Base-by-base conservation (phyloP, 352 stramenopile species). In the Globisporangium polare region DNA sequence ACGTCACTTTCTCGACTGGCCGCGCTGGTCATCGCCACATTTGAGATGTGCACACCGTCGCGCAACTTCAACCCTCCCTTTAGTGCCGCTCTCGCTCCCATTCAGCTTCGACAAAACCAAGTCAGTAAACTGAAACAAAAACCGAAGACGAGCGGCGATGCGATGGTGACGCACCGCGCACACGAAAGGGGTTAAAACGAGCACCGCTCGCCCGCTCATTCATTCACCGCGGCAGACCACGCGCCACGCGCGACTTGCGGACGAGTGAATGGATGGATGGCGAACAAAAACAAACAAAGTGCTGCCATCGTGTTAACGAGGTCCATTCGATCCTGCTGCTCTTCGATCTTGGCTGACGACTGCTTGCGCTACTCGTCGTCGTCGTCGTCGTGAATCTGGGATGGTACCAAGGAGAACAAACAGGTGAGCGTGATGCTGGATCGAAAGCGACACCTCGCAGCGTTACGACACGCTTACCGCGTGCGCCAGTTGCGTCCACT, bases 401-500 rank as follows among this genome's bases (percentile, higher is more conserved):
- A 9, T 1, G 15, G 31, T 12, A 17, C 7, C n/a, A 27, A 33
- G 15, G 3, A 18, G 5, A 45, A 5, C 9, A 58, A 45, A 27
- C 15, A 42, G 15, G 18, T 17, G 7, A 27, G n/a, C 51, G 12
- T 53, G 24, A 29, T n/a, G 20, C 15, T 12, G n/a, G 22, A 31
- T 22, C 35, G 5, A 33, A 47, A 20, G 18, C 31, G 15, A 29
- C 10, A 37, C 6, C 33, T 17, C 15, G 27, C n/a, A 8, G 29
- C 29, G 29, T 33, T 31, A 8, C 43, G 20, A 18, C 20, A 13
- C 5, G 6, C 15, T 43, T 76, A 90, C 81, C 67, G 78, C 81
- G n/a, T 75, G 66, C 15, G 81, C 71, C 20, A 90, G 54, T 51
- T 77, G 72, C 18, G 54, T 66, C 81, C 81, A 90, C 37, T 89